Conservation (phyloP, 441 rosid species). For the Gossypium aridum region DNA sequence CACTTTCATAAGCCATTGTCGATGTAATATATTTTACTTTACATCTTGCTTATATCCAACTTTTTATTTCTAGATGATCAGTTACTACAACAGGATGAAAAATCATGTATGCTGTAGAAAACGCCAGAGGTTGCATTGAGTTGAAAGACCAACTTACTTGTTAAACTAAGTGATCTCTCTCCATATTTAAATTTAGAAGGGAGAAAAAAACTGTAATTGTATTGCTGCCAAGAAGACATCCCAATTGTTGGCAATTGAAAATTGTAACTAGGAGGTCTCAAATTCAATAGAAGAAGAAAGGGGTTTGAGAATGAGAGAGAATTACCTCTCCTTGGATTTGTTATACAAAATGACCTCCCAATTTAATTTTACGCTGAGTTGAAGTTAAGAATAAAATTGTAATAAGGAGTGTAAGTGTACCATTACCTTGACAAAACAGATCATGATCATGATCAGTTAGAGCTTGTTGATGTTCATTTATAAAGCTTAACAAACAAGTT, state of each 20-base stretch:
- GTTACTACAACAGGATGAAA: neutral
- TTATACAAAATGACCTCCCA: neutral
- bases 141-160: neutral
- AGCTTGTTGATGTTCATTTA: neutral
- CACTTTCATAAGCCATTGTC: slow-evolving; percentile 13
- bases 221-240: neutral
- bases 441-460: neutral
- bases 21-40: neutral
- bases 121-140: neutral
- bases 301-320: neutral
- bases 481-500: slow-evolving; percentile 6
- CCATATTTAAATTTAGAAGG: neutral
- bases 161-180: neutral
- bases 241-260: neutral
- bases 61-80: neutral
- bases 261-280: neutral
- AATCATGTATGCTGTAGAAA: neutral
- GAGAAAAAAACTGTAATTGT: neutral
- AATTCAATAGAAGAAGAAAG: neutral
- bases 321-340: slow-evolving; percentile 2
- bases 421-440: neutral
- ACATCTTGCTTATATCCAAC: neutral
- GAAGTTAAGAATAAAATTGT: neutral
- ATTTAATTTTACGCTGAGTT: neutral
- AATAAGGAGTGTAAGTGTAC: neutral